Conservation (phyloP, 768 basidiomycete genomes). For the Neoboletus brunneissimus region DNA sequence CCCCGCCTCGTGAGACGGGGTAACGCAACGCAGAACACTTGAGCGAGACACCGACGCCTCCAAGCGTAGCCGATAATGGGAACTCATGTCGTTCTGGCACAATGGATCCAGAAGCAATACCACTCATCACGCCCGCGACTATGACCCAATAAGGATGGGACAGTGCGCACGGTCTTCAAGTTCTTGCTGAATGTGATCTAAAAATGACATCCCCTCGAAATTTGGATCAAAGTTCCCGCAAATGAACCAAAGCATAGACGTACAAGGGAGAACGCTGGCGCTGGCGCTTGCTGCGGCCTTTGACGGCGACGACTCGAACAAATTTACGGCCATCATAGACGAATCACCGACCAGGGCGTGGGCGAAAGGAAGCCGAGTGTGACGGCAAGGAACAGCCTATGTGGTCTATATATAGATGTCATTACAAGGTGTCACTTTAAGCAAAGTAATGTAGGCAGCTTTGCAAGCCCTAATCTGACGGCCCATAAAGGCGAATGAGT, state of each 20-base stretch:
- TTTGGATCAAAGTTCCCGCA: background rate
- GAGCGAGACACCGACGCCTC: constrained; percentile 11
- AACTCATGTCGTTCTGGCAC: constrained; percentile 21
- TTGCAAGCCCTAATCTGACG: background rate
- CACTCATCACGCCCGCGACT: background rate
- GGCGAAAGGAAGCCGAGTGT: background rate
- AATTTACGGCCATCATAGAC: background rate
- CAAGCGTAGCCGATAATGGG: constrained; percentile 15
- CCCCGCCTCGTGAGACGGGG: constrained; percentile 21
- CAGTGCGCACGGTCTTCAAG: background rate
- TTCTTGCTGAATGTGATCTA: background rate
- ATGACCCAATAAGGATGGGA: no score
- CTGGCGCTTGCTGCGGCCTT: background rate
- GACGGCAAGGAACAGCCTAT: background rate
- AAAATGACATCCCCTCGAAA: background rate
- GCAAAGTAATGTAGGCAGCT: background rate
- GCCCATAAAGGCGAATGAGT: background rate
- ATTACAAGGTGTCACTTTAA: background rate
- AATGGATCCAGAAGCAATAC: background rate
- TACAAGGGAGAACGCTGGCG: background rate
- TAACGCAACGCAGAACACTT: constrained; percentile 27
- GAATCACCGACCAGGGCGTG: background rate
- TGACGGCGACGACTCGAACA: background rate
- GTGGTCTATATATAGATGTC: no score
- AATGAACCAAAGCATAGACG: background rate